Percentiles rank a stretch among this genome's conserved stretches.
These are phyloP conservation scores for Leishmania braziliensis DNA, from an alignment of 208 protist species.

Conservation along the genomic window DNA sequence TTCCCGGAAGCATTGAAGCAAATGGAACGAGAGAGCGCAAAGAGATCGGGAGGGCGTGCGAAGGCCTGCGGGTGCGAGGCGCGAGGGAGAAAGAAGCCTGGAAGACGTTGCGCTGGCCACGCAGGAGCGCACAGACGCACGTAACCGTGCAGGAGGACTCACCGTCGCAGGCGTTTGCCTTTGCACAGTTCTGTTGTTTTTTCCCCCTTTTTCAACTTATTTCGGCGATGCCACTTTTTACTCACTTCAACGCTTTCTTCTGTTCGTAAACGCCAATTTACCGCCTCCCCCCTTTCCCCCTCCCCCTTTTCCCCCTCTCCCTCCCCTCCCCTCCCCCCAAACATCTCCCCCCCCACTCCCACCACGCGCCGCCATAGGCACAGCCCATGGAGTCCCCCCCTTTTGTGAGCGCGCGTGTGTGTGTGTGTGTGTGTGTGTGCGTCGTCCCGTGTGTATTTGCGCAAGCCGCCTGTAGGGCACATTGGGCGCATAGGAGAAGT, in stretches of 20 bases:
- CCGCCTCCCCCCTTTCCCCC: neutral
- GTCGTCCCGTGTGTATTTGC: neutral
- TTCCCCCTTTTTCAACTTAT: slow-evolving; percentile 2
- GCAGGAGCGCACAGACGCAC: slow-evolving; percentile 4
- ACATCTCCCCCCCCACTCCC: neutral
- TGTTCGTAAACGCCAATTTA: neutral
- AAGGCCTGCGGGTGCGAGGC: too few species aligned
- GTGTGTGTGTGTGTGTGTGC: neutral
- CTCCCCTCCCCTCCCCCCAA: neutral
- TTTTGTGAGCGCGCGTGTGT: neutral
- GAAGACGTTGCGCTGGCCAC: neutral
- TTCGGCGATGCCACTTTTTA: neutral
- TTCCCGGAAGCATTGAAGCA: slow-evolving; percentile 3
- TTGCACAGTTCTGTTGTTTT: slow-evolving; percentile 10
- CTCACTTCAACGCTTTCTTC: too few species aligned
- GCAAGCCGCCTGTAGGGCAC: too few species aligned
- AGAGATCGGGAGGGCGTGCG: neutral
- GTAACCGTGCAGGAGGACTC: neutral
- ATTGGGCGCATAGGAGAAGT: neutral
- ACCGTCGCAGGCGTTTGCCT: slow-evolving; percentile 1
- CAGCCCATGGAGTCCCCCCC: neutral
- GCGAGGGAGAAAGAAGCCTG: neutral
- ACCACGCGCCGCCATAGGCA: neutral
- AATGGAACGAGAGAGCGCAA: slow-evolving; percentile 15
- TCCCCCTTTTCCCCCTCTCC: neutral